Evolutionary conservation across 768 basidiomycete species (phyloP).

Genomic region (Lactarius quietus): DNA sequence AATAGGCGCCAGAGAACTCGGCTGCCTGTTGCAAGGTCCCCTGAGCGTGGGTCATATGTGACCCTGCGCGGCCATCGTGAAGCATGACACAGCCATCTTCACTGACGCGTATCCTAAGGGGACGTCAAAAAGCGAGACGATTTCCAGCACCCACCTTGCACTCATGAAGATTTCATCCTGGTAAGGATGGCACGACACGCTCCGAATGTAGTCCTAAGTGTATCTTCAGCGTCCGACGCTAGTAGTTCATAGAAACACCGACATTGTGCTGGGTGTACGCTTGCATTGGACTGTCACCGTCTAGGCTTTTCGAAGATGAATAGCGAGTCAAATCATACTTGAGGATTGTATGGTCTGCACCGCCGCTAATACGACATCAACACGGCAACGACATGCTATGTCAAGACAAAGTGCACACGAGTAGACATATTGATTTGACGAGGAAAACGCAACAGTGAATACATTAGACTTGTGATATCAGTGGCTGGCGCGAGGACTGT

Average conservation of each 20-base stretch:
- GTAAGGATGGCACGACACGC: constrained; percentile 59
- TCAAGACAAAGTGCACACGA: constrained; percentile 47
- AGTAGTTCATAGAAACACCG: constrained; percentile 11
- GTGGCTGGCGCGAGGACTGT: neutral
- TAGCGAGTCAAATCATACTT: constrained; percentile 23
- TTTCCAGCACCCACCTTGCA: constrained; percentile 49
- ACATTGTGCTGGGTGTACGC: constrained; percentile 29
- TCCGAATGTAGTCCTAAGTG: constrained; percentile 59
- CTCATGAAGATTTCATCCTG: constrained; percentile 67
- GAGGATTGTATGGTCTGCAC: constrained; percentile 20
- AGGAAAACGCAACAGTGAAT: constrained; percentile 68
- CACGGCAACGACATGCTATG: neutral
- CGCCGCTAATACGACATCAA: constrained; percentile 10
- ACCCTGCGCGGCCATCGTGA: constrained; percentile 52
- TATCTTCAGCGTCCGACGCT: constrained; percentile 12
- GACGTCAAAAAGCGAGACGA: neutral
- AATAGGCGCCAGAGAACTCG: constrained; percentile 63
- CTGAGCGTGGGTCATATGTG: constrained; percentile 39
- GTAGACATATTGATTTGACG: constrained; percentile 57
- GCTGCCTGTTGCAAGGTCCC: constrained; percentile 48
- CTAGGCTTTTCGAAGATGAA: neutral
- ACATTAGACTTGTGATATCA: constrained; percentile 53
- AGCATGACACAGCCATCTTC: constrained; percentile 67
- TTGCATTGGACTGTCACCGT: constrained; percentile 5
- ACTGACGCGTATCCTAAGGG: constrained; percentile 36